Evolutionary conservation across 176 grass and related monocot species (phyloP).

Genomic region (Oryza rufipogon): DNA sequence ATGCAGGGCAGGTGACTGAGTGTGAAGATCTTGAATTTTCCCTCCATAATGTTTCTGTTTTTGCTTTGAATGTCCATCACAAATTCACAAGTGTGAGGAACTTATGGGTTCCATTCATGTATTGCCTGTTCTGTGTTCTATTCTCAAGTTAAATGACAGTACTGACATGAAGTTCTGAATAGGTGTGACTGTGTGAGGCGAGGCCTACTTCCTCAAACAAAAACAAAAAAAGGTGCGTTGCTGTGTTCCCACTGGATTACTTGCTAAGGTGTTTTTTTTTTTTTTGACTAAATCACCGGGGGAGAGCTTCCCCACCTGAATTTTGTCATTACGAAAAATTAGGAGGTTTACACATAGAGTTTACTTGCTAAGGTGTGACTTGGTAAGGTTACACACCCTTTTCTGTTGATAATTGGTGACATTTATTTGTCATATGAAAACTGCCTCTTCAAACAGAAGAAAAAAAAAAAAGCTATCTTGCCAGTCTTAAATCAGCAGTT

Average conservation of each 20-base stretch:
- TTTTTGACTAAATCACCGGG: not conserved
- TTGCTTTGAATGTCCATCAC: not conserved
- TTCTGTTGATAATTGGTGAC: not conserved
- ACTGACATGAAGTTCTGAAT: not conserved
- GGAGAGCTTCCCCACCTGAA: too few relatives aligned
- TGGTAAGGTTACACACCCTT: slow-evolving; percentile 46
- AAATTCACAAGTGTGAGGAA: not conserved
- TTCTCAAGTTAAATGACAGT: not conserved
- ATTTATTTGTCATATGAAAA: not conserved
- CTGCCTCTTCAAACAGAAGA: slow-evolving; percentile 49
- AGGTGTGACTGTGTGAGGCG: slow-evolving; percentile 19
- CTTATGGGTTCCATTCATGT: not conserved
- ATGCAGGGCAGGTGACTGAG: slow-evolving; percentile 44
- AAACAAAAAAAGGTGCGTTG: too few relatives aligned
- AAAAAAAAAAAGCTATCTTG: slow-evolving; percentile 69
- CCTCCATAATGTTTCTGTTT: not conserved
- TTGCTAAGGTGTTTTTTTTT: slow-evolving; percentile 53
- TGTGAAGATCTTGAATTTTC: not conserved
- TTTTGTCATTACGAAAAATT: too few relatives aligned
- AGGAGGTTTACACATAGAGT: too few relatives aligned
- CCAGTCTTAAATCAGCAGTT: slow-evolving; percentile 71
- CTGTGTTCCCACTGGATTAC: slow-evolving; percentile 43
- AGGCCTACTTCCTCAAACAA: slow-evolving; percentile 57
- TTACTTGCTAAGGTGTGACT: not conserved
- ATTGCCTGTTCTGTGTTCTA: too few relatives aligned